Base-by-base conservation (phyloP, 768 basidiomycete species). In the Cubamyces lactineus region DNA sequence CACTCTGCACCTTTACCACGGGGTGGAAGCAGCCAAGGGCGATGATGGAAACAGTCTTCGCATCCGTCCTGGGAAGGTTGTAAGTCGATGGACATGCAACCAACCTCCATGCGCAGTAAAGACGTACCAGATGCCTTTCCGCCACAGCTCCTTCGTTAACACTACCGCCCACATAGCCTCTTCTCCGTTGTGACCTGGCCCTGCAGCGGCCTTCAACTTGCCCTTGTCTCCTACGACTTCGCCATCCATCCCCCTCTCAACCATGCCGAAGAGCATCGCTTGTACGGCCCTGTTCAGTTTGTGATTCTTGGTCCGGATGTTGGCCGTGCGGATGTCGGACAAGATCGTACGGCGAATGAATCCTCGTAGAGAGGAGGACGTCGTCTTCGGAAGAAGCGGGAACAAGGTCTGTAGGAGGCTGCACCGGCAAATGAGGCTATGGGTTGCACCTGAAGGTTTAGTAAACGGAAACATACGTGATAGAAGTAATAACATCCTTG, bases 81-180 rank as follows among this genome's bases (percentile, higher is more conserved):
- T 8, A 1, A 15, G 15, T 9, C 5, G 3, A 38, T 40, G 17
- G 47, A 41, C 6, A 24, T 30, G 62, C 13, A 64, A 40, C 54
- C 17, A 8, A 13, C 5, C 19, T 42, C 2, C n/a, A 23, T 13
- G 49, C 13, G 34, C 9, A 11, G 6, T 1, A 48, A 11, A 34
- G 28, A 74, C 79, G 19, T 59, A 88, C 94, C 97, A 99, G 26
- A 95, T 84, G 42, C 87, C 85, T 76, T 96, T 98, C 71, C 84
- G 84, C 97, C 96, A 98, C 15, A 98, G 79, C 69, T 98, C 95
- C 73, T 92, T 91, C 17, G 94, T 92, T 56, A 98, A 76, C 45
- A 96, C 88, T 52, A 99, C 87, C 4, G 97, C 96, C 96, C 96
- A 98, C 87, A 97, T 91, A 2, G 96, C 95, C 68, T 98, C 97